Conservation (phyloP, 345 rosid genomes). For the Eucalyptus polybractea region DNA sequence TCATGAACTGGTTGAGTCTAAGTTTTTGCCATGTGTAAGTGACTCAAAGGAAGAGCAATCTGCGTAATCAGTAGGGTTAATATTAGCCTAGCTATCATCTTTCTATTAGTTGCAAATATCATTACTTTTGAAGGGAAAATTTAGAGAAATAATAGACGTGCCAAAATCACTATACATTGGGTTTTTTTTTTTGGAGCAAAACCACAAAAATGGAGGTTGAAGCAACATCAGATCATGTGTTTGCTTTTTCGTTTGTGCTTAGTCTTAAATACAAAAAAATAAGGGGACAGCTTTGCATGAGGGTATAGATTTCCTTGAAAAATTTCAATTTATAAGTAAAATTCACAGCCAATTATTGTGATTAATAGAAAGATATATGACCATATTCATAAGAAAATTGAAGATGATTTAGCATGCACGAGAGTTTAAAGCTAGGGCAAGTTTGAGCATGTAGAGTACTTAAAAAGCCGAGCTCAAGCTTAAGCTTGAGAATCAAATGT, state of each 20-base stretch:
- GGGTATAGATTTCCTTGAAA: background rate
- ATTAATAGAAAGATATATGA: background rate
- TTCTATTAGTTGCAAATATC: no score
- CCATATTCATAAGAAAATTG: background rate
- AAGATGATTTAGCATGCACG: background rate
- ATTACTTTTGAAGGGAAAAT: background rate
- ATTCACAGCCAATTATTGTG: background rate
- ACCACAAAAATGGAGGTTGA: background rate
- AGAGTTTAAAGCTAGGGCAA: background rate
- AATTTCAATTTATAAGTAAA: background rate
- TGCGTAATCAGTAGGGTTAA: fast-evolving
- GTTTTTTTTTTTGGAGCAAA: background rate
- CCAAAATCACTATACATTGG: background rate
- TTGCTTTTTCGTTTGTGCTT: background rate
- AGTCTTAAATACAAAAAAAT: background rate
- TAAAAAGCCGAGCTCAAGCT: background rate
- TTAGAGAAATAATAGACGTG: background rate
- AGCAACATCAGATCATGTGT: background rate
- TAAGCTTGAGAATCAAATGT: background rate
- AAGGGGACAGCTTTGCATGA: background rate
- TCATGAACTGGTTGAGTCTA: background rate
- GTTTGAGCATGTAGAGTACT: background rate
- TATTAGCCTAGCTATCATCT: background rate
- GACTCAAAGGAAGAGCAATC: background rate
- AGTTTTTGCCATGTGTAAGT: background rate